Evolutionary conservation across 495 filamentous ascomycete species (phyloP), one percentile per base, ranked within the genome.

Genomic region (Penicillium nucicola): DNA sequence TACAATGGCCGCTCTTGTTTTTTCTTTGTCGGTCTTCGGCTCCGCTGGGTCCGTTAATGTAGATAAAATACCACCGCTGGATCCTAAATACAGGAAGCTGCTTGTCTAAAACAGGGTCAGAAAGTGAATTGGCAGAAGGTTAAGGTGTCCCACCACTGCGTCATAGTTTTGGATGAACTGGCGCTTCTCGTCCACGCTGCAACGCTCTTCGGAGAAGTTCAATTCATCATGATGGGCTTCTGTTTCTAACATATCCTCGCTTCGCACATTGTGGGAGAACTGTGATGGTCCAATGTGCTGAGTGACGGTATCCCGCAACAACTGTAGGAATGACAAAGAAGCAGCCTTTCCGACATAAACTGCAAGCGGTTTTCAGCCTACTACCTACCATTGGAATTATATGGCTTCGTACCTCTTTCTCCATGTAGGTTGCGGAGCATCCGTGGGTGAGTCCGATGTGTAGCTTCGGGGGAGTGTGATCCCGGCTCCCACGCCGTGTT

Each of bases 221-320:
- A 60, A 45, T 19, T 55, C 18, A 43, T 70, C 64, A 54, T 66
- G 64, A 4, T 62, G 67, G 3, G 65, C 57, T 25, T 73, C 70
- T 1, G 61, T 62, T 46, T 75, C 71, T 2, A 75, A 63, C 71
- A 75, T 75, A 40, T 73, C 62, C 34, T 73, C 69, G 2, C 60
- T 67, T n/a, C 56, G 63, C 37, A 63, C 53, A 54, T 69, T 70
- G 34, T 75, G 67, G 0, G 71, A 72, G 46, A 75, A 75, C 25
- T 70, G 64, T 5, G 68, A 71, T 1, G 71, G 71, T 3, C 71
- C 71, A 13, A 75, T 71, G 46, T 73, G 64, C 36, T 73, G 68
- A 7, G 65, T 70, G 28, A 75, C 69, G 0, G 63, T 73, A 19
- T 69, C 69, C 8, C 70, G 69, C 39, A 75, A 58, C 19, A 73